phyloP scores from a whole-genome alignment of 768 basidiomycete genomes.

The Leccinum fibrillosum region DNA sequence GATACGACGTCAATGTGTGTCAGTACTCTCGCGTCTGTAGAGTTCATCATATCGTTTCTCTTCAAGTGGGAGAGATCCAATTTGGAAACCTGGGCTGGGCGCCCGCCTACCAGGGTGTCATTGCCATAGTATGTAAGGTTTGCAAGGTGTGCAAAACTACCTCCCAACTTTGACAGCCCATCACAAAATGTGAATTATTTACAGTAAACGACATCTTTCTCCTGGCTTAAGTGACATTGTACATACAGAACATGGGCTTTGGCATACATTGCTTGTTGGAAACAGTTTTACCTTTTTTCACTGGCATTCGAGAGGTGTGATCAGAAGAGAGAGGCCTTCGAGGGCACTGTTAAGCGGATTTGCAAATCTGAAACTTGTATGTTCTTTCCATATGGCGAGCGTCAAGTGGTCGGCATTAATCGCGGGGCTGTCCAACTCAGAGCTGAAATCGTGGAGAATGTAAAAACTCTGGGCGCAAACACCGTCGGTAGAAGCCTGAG shows the following conservation, averaged over 20 bases:
- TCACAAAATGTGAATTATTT: neutral
- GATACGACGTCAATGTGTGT: constrained; percentile 58
- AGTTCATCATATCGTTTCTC: neutral
- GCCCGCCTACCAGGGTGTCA: neutral
- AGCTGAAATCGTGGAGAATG: neutral
- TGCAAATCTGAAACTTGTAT: neutral
- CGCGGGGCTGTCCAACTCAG: neutral
- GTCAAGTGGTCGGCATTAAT: neutral
- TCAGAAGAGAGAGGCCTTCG: neutral
- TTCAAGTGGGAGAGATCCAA: constrained; percentile 49
- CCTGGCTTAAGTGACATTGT: neutral
- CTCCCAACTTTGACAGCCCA: neutral
- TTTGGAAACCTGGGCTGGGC: constrained; percentile 53
- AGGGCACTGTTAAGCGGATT: neutral
- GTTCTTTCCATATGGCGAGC: neutral
- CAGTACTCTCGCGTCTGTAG: constrained; percentile 15
- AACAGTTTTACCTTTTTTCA: neutral
- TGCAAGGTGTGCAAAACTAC: neutral
- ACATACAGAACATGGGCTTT: neutral
- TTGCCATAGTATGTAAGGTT: neutral
- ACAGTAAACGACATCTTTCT: neutral
- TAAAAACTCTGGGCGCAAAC: neutral
- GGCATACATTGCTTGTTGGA: neutral
- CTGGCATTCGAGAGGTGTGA: neutral
- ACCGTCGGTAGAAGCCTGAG: neutral